A percentile compares a stretch with the other conserved stretches of the same genome.
Evolutionary conservation across 2,329 filamentous ascomycete genomes (phyloP).

Genomic region (Fusarium sambucinum): DNA sequence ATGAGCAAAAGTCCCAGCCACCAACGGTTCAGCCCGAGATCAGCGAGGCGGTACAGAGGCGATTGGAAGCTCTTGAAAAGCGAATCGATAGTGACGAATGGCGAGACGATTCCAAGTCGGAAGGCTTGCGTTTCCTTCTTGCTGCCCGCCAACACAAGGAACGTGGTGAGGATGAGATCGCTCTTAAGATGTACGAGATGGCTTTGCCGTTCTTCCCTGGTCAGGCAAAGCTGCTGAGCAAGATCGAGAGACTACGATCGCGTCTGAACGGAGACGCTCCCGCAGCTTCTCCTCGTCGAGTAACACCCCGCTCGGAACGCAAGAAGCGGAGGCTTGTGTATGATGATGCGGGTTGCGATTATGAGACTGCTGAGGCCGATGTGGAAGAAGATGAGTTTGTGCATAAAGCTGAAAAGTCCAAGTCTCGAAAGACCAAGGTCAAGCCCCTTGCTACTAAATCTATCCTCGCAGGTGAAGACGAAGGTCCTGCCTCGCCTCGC

Average conservation of each 20-base stretch:
- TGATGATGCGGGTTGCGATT: conserved; percentile 55
- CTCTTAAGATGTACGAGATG: conserved; percentile 86
- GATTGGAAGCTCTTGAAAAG: conserved; percentile 86
- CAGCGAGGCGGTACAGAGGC: conserved; percentile 81
- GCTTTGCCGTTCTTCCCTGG: conserved; percentile 88
- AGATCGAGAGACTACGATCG: conserved; percentile 73
- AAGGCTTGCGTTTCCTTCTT: conserved; percentile 87
- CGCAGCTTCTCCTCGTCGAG: conserved; percentile 30
- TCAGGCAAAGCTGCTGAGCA: conserved; percentile 80
- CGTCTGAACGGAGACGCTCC: conserved; percentile 58
- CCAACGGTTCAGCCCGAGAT: conserved; percentile 62
- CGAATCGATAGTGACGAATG: conserved; percentile 77
- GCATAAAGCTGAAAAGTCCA: conserved; percentile 44
- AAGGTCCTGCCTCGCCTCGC: conserved; percentile 62
- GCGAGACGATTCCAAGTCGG: conserved; percentile 77
- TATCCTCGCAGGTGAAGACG: conserved; percentile 55
- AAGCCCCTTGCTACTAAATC: conserved; percentile 45
- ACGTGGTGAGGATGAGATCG: conserved; percentile 80
- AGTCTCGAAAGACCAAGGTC: conserved; percentile 50
- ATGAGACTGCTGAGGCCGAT: conserved; percentile 57
- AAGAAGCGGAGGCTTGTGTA: conserved; percentile 50
- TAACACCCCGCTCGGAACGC: conserved; percentile 45
- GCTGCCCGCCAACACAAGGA: conserved; percentile 93
- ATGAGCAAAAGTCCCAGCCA: conserved; percentile 55
- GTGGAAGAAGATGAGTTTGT: conserved; percentile 55